Base-by-base conservation (phyloP, 495 filamentous ascomycete species). In the Xylaria longipes region DNA sequence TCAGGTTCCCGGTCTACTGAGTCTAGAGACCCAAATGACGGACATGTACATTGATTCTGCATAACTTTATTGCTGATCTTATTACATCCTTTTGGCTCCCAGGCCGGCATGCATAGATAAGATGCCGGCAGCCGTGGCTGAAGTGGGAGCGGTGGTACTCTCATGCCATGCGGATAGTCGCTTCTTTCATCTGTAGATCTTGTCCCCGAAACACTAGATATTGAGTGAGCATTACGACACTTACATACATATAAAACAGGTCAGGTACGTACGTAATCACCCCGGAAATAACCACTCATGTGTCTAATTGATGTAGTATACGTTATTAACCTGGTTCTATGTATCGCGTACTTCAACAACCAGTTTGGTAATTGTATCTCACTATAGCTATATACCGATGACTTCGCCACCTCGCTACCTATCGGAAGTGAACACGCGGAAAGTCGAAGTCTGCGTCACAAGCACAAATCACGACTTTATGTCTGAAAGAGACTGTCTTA, bases 1-100 rank as follows among this genome's bases (percentile, higher is more conserved):
- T 77, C 25, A 75, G 29, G 15, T 71, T 65, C 33, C 75, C 65
- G 12, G 69, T 73, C 5, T 73, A 77, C 31, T 75, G 50, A 57
- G 41, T 31, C 48, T 20, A n/a, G 65, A 11, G 37, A 27, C 22
- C 31, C 17, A 52, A 57, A 31, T 41, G 35, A 41, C n/a, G 58
- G 15, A 25, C 11, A 62, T 25, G 33, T 37, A 41, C 35, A 22
- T 62, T 22, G 5, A 33, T 35, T 33, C 29, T 58, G 20, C 9
- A 17, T 35, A 58, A 33, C 35, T 20, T 17, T 22, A 9, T 33
- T 35, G 31, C 31, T 58, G 17, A 20, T 35, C 27, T 58, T 17
- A 12, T 58, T n/a, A n/a, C 29, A 27, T 62, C 31, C 14, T 35
- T n/a, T 35, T 43, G 11, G 15, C 35, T 41, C 35, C 27, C 17